phyloP scores from a whole-genome alignment of 768 basidiomycete genomes.

The Tricholoma furcatifolium region DNA sequence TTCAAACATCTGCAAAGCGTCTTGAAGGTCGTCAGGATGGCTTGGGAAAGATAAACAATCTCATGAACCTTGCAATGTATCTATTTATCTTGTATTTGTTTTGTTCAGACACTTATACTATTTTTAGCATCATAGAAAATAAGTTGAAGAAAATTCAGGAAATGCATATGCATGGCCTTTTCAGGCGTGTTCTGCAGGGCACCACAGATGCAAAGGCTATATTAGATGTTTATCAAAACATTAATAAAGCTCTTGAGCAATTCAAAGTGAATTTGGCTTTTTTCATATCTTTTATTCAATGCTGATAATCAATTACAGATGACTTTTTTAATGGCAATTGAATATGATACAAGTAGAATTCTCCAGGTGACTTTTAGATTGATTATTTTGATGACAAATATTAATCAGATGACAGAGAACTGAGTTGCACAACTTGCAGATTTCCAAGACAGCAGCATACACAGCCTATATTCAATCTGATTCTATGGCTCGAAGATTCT shows the following conservation, averaged over 20 bases:
- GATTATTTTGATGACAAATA: not conserved
- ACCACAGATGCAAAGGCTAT: not conserved
- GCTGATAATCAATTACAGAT: not conserved
- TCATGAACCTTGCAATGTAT: not conserved
- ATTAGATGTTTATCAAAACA: not conserved
- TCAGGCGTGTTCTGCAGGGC: too few species aligned
- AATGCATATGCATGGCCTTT: not conserved
- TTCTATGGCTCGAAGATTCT: not conserved
- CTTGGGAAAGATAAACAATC: not conserved
- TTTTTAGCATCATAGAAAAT: not conserved
- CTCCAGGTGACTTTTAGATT: not conserved
- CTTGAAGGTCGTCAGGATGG: not conserved
- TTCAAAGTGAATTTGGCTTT: not conserved
- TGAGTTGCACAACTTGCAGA: not conserved
- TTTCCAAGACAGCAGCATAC: not conserved
- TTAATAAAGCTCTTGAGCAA: not conserved
- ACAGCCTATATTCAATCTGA: not conserved
- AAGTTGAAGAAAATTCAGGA: not conserved
- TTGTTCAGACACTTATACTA: not conserved
- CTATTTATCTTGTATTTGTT: not conserved
- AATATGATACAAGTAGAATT: not conserved
- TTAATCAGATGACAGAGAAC: not conserved
- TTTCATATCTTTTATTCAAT: not conserved
- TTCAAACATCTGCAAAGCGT: not conserved
- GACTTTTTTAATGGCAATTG: not conserved